Percentiles rank a stretch among this genome's conserved stretches.
phyloP scores from a whole-genome alignment of 495 filamentous ascomycete species.

The Lasiosphaeria ovina region DNA sequence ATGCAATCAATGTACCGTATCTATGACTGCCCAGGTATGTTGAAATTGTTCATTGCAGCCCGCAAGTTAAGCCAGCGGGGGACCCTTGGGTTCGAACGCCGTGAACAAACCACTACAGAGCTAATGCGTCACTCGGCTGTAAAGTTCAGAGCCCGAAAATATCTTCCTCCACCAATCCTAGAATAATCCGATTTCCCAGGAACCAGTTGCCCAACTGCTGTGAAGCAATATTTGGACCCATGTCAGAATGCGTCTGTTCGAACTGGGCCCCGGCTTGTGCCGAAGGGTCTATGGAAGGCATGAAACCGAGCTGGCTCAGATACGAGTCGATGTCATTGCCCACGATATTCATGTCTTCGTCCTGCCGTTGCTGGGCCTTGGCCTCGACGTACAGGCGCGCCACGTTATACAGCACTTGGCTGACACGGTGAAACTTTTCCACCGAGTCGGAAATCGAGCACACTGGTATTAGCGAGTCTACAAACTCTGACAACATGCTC shows the following conservation, averaged over 20 bases:
- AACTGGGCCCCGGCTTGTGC: conserved; percentile 9
- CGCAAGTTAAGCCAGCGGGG: too few relatives aligned
- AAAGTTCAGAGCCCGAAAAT: conserved; percentile 35
- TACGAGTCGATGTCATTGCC: conserved; percentile 65
- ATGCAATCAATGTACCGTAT: neutral
- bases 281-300: conserved; percentile 36
- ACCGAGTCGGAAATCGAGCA: conserved; percentile 55
- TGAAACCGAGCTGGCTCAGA: conserved; percentile 61
- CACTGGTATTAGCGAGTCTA: conserved; percentile 53
- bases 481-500: conserved; percentile 53
- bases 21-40: neutral
- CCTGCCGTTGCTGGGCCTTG: conserved; percentile 48
- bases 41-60: too few relatives aligned
- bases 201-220: conserved; percentile 67
- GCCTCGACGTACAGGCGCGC: conserved; percentile 62
- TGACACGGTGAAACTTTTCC: conserved; percentile 58
- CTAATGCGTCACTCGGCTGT: conserved; percentile 35
- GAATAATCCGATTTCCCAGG: conserved; percentile 63
- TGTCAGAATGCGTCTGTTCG: conserved; percentile 14
- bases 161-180: conserved; percentile 62
- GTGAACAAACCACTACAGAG: neutral
- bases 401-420: conserved; percentile 59
- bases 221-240: conserved; percentile 35
- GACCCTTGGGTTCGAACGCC: neutral
- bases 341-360: conserved; percentile 46